A percentile compares a stretch with the other conserved stretches of the same genome.
These are phyloP conservation scores for Starmerella ratchasimensis DNA, from an alignment of 805 yeast species.

Conservation along the genomic window DNA sequence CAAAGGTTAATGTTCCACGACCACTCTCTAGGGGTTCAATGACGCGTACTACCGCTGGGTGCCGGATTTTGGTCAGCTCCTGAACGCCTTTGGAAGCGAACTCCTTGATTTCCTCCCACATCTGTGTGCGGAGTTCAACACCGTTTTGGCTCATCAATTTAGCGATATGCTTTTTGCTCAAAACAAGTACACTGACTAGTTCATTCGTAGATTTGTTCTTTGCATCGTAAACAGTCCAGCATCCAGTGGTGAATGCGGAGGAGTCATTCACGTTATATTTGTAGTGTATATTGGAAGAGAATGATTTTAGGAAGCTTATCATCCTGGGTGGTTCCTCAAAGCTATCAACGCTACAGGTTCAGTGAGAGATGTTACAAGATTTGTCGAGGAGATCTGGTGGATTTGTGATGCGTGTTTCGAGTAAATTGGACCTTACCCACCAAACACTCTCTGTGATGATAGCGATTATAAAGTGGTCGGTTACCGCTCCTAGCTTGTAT, in stretches of 20 bases:
- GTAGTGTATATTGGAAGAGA: constrained; percentile 24
- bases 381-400: no score
- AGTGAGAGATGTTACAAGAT: no score
- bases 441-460: not conserved
- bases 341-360: no score
- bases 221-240: constrained; percentile 82
- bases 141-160: constrained; percentile 38
- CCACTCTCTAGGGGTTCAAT: constrained; percentile 87
- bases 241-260: constrained; percentile 59
- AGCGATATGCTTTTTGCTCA: constrained; percentile 69
- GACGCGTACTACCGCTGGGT: constrained; percentile 72
- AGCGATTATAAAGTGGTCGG: no score
- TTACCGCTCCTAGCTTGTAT: no score
- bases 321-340: constrained; percentile 9
- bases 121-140: constrained; percentile 33
- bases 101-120: constrained; percentile 50
- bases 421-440: no score
- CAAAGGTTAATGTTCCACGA: constrained; percentile 62
- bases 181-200: constrained; percentile 66
- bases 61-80: constrained; percentile 67
- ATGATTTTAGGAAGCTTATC: constrained; percentile 21
- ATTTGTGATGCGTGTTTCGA: no score
- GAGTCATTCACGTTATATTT: constrained; percentile 55
- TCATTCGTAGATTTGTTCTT: constrained; percentile 37
- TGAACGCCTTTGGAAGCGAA: constrained; percentile 53